Evolutionary conservation across 2,329 filamentous ascomycete genomes (phyloP), one percentile per base, ranked within the genome.

Genomic region (Aspergillus novofumigatus): DNA sequence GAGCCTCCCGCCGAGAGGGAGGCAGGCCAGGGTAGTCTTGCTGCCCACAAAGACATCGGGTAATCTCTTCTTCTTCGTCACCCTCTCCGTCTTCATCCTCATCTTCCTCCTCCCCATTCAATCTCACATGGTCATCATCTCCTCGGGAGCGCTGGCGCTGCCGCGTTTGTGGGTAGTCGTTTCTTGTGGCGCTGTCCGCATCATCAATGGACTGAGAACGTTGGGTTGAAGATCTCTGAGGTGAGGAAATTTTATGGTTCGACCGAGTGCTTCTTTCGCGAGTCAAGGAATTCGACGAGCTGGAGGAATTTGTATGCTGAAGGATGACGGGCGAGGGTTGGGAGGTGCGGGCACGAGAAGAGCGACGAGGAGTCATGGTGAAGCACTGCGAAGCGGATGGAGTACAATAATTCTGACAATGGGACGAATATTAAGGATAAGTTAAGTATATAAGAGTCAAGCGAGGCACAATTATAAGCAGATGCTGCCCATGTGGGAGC

Each of bases 41-140:
- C 67, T 89, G 87, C 66, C 92, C 92, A 77, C 94, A 99, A 63
- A 99, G 88, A 78, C 94, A 99, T 65, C 94, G 87, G 70, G 96
- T 96, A 55, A 94, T 86, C 78, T 97, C 94, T 70, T 97, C 92
- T 73, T 97, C 91, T 69, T 89, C 89, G 28, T 80, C 83, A 58
- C 91, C 89, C 51, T 82, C 81, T 38, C 80, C 76, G 50, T 83
- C 82, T 20, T 88, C 83, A 56, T 91, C 87, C 60, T 86, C 86
- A 58, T 81, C 83, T 48, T 77, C 75, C 44, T 68, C 68, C 17
- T 71, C 61, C 21, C 66, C 69, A 26, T 47, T 47, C 70, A 70
- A 68, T 72, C 77, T 56, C 65, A 69, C 52, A 73, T 87, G 85
- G 47, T 73, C 72, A 64, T 81, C 87, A 71, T 90, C 82, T 65